phyloP scores from a whole-genome alignment of 1,284 basidiomycete species.

The Xerocomus amazonicus region DNA sequence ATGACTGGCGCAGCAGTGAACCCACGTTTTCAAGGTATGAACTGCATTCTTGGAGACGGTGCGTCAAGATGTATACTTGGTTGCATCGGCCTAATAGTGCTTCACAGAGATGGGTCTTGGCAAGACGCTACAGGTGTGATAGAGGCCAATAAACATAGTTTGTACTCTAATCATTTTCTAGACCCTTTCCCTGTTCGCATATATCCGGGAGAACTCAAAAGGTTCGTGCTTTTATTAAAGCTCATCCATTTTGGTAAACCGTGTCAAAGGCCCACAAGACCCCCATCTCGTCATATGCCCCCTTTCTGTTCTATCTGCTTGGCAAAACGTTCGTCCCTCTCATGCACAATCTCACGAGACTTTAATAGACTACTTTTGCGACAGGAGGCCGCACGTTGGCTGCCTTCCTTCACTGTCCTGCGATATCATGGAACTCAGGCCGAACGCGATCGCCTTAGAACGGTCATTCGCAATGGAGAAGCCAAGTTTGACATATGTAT shows the following conservation, averaged over 20 bases:
- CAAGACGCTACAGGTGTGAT: constrained; percentile 55
- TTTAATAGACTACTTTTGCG: neutral
- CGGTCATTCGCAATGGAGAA: constrained; percentile 30
- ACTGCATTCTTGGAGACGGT: constrained; percentile 59
- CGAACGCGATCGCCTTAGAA: constrained; percentile 50
- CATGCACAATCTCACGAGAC: neutral
- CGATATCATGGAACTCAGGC: constrained; percentile 49
- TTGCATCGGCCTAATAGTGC: constrained; percentile 7
- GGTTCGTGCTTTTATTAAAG: constrained; percentile 28
- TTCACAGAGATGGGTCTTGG: constrained; percentile 55
- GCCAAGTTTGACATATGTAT: constrained; percentile 45
- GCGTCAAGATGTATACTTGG: constrained; percentile 16
- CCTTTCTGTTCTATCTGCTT: constrained; percentile 56
- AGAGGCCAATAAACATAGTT: neutral
- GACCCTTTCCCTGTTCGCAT: constrained; percentile 58
- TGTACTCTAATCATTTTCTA: constrained; percentile 21
- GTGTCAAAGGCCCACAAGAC: constrained; percentile 34
- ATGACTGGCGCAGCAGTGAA: neutral
- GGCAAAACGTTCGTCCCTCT: constrained; percentile 40
- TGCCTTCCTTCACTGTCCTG: constrained; percentile 45
- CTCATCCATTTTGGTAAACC: neutral
- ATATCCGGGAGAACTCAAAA: constrained; percentile 44
- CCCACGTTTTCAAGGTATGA: constrained; percentile 42
- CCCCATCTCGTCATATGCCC: constrained; percentile 62
- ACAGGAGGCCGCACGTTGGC: constrained; percentile 54